These are phyloP conservation scores for Talaromyces thailandensis DNA, from an alignment of 495 filamentous ascomycete species.

Conservation along the genomic window DNA sequence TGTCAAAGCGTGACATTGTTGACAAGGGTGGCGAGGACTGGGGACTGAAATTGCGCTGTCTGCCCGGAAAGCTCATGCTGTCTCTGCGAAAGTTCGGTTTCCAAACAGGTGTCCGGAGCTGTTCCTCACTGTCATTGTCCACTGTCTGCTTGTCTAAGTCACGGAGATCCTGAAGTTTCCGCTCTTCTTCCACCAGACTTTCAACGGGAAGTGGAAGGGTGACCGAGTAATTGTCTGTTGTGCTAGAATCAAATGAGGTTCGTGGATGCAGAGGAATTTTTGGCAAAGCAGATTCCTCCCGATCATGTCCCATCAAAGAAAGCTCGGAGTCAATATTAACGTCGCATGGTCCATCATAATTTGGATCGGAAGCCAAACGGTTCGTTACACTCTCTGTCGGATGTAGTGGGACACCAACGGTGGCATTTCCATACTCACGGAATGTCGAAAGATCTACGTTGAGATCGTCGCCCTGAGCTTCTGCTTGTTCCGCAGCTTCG, in stretches of 20 bases:
- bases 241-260: conserved; percentile 63
- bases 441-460: conserved; percentile 90
- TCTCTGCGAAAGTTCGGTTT: background rate
- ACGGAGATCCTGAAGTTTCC: conserved; percentile 61
- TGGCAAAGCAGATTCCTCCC: conserved; percentile 36
- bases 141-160: background rate
- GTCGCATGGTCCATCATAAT: conserved; percentile 47
- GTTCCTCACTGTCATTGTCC: background rate
- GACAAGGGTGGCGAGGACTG: background rate
- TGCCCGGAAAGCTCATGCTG: background rate
- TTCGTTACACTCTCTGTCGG: conserved; percentile 70
- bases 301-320: conserved; percentile 26
- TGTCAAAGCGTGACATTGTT: background rate
- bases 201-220: conserved; percentile 72
- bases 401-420: conserved; percentile 46
- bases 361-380: conserved; percentile 28
- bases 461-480: conserved; percentile 75
- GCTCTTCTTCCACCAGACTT: conserved; percentile 68
- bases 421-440: conserved; percentile 56
- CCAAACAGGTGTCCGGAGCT: conserved; percentile 1
- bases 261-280: conserved; percentile 47
- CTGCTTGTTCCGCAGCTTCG: conserved; percentile 74
- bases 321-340: conserved; percentile 26
- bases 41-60: background rate
- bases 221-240: conserved; percentile 55